These are phyloP conservation scores for Backusella mclennaniae DNA, from an alignment of 192 early-diverging fungal genomes.

Conservation along the genomic window DNA sequence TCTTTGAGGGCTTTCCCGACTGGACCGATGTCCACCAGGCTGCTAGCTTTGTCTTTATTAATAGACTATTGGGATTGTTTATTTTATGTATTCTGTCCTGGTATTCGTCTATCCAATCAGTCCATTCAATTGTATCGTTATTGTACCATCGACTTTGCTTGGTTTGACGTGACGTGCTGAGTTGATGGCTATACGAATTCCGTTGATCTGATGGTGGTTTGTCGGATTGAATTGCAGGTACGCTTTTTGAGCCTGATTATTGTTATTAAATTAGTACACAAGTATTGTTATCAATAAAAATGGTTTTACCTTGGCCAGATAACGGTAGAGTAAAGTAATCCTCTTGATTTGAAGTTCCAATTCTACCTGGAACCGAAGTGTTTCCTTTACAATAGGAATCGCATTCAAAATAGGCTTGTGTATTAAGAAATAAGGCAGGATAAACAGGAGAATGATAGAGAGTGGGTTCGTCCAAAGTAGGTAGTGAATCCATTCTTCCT, in stretches of 20 bases:
- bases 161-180: neutral
- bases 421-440: conserved; percentile 16
- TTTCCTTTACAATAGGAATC: neutral
- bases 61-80: neutral
- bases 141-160: conserved; percentile 11
- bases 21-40: conserved; percentile 9
- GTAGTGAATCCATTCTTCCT: conserved; percentile 2
- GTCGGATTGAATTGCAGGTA: neutral
- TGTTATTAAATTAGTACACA: too few species aligned
- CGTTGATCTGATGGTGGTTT: neutral
- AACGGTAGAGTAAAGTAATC: conserved; percentile 2
- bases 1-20: neutral
- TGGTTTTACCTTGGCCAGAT: neutral
- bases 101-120: conserved; percentile 23
- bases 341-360: neutral
- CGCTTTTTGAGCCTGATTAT: neutral
- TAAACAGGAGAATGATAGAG: conserved; percentile 18
- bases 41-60: neutral
- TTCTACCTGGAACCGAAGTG: neutral
- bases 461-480: neutral
- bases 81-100: neutral
- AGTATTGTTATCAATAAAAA: neutral
- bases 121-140: conserved; percentile 9
- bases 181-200: neutral
- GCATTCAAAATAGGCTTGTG: neutral